Percentiles rank a stretch among this genome's conserved stretches.
phyloP scores from a whole-genome alignment of 2,329 filamentous ascomycete genomes.

The Meredithiella fracta region DNA sequence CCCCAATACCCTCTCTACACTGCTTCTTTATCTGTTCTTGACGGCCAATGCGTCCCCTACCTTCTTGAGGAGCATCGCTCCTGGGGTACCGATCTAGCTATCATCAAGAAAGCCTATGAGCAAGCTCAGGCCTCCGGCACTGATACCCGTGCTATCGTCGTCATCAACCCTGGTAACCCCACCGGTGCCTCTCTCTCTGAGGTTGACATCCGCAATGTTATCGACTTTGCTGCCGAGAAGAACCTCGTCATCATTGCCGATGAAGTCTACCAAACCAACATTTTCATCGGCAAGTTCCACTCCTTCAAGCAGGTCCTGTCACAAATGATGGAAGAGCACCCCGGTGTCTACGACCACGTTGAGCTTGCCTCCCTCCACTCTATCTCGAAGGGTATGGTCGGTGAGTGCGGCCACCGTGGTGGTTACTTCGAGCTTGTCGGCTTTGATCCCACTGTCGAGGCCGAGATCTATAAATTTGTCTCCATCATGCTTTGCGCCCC shows the following conservation, averaged over 20 bases:
- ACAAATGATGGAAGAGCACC: constrained; percentile 56
- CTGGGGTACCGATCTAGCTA: constrained; percentile 78
- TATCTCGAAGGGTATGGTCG: constrained; percentile 95
- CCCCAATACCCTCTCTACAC: constrained; percentile 98
- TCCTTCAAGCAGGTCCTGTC: constrained; percentile 87
- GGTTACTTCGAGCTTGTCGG: constrained; percentile 94
- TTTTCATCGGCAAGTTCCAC: constrained; percentile 85
- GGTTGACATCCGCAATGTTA: constrained; percentile 65
- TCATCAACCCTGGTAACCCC: constrained; percentile 98
- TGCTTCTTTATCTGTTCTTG: constrained; percentile 69
- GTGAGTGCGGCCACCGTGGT: constrained; percentile 93
- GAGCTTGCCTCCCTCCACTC: constrained; percentile 88
- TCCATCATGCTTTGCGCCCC: constrained; percentile 93
- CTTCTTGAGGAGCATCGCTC: constrained; percentile 71
- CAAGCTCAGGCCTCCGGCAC: constrained; percentile 61
- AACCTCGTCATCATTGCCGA: constrained; percentile 83
- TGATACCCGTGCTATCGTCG: constrained; percentile 81
- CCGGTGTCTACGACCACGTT: constrained; percentile 64
- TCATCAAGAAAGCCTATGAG: constrained; percentile 56
- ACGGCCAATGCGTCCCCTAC: constrained; percentile 82
- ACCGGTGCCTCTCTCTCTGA: constrained; percentile 74
- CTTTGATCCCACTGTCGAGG: constrained; percentile 71
- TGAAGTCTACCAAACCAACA: constrained; percentile 98
- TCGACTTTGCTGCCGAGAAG: constrained; percentile 73
- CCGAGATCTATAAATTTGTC: constrained; percentile 96